Evolutionary conservation across 805 yeast genomes (phyloP).

Genomic region (Candida odintsovae): DNA sequence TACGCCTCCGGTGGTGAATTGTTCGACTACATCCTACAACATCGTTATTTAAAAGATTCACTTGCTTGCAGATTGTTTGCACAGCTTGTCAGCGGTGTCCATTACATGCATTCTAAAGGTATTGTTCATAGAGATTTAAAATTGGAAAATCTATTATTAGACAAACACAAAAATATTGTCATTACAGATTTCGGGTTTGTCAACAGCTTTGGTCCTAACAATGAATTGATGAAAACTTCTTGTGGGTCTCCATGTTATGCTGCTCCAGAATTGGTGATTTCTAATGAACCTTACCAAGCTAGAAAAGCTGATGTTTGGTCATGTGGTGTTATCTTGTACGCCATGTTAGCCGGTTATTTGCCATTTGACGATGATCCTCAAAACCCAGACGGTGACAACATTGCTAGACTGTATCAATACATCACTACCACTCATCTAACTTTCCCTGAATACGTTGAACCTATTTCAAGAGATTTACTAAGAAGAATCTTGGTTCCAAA

Average conservation of each 20-base stretch:
- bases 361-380: constrained; percentile 98
- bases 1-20: constrained; percentile 98
- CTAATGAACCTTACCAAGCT: constrained; percentile 83
- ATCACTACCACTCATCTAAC: constrained; percentile 89
- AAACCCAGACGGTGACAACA: constrained; percentile 94
- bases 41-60: constrained; percentile 80
- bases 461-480: constrained; percentile 85
- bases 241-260: constrained; percentile 99
- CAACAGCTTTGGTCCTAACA: constrained; percentile 57
- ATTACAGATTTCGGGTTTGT: constrained; percentile 85
- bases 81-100: constrained; percentile 89
- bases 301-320: constrained; percentile 97
- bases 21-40: constrained; percentile 84
- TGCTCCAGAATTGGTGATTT: constrained; percentile 92
- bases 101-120: constrained; percentile 57
- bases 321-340: constrained; percentile 89
- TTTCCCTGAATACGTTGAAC: constrained; percentile 89
- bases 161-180: constrained; percentile 54
- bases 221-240: constrained; percentile 85
- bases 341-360: constrained; percentile 94
- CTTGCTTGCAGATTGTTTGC: constrained; percentile 86
- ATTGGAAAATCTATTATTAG: constrained; percentile 62
- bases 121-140: constrained; percentile 73
- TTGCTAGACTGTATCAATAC: constrained; percentile 83
- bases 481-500: constrained; percentile 81